Evolutionary conservation across 345 rosid species (phyloP).

Genomic region (Sonneratia alba): DNA sequence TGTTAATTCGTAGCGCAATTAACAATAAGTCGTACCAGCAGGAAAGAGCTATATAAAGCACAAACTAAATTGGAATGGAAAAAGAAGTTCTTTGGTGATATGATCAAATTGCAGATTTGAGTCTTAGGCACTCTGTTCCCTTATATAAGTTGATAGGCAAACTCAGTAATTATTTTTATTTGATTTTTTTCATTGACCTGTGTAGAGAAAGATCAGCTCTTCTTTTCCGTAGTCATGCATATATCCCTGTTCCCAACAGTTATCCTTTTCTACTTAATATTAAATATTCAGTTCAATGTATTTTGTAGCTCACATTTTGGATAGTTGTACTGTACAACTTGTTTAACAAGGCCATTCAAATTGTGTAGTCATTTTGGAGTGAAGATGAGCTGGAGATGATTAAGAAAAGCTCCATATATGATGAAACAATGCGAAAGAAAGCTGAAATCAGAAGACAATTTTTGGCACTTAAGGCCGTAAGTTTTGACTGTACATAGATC

Average conservation of each 20-base stretch:
- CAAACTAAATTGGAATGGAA: background rate
- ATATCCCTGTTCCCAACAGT: background rate
- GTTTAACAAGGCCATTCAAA: background rate
- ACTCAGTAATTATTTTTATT: background rate
- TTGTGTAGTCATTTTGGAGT: slow-evolving; percentile 64
- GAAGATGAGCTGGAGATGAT: slow-evolving; percentile 62
- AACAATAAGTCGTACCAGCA: background rate
- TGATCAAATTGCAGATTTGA: background rate
- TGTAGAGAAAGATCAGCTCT: background rate
- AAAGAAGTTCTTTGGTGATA: too few species aligned
- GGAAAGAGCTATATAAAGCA: background rate
- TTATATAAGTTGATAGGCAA: background rate
- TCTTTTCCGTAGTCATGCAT: background rate
- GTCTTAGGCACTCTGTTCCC: background rate
- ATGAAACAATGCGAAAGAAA: slow-evolving; percentile 56
- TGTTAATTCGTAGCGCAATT: background rate
- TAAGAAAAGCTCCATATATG: slow-evolving; percentile 44
- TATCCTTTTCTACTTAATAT: background rate
- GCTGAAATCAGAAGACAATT: slow-evolving; percentile 45
- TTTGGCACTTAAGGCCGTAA: slow-evolving; percentile 35
- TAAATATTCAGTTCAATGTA: background rate
- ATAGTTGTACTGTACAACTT: background rate
- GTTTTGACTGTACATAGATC: slow-evolving; percentile 10
- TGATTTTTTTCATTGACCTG: background rate
- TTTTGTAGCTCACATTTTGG: background rate